A percentile compares a stretch with the other conserved stretches of the same genome.
These are phyloP conservation scores for Isochrysis galbana DNA, from an alignment of 78 protist genomes.

Conservation along the genomic window DNA sequence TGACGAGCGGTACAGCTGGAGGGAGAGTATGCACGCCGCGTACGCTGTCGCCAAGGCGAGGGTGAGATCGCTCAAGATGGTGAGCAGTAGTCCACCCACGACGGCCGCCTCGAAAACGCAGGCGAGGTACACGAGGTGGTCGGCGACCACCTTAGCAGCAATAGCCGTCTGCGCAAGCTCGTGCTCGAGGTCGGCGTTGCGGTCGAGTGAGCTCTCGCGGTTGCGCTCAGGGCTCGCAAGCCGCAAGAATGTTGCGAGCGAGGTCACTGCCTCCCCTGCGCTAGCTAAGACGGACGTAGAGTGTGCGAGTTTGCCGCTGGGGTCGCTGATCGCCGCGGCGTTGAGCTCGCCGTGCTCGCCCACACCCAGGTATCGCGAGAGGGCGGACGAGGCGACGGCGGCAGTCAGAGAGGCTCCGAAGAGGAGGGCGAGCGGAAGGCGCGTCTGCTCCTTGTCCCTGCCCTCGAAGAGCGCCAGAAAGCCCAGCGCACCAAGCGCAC, in stretches of 20 bases:
- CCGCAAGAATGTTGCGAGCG: too few species aligned
- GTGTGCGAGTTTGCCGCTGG: too few species aligned
- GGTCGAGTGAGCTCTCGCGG: too few species aligned
- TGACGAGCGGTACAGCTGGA: not conserved
- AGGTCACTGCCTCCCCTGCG: too few species aligned
- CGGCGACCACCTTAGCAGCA: not conserved
- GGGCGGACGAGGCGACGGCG: not conserved
- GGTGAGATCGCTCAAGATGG: not conserved
- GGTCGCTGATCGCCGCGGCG: too few species aligned
- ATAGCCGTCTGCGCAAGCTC: not conserved
- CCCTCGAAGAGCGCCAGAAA: not conserved
- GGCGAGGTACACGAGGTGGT: not conserved
- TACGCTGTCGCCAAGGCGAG: not conserved
- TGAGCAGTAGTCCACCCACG: not conserved
- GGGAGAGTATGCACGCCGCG: not conserved
- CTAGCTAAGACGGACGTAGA: too few species aligned
- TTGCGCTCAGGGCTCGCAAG: too few species aligned
- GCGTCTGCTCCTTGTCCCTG: not conserved
- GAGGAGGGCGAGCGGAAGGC: not conserved
- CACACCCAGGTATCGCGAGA: not conserved
- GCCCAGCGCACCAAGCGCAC: not conserved
- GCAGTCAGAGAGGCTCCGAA: not conserved
- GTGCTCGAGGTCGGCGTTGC: too few species aligned
- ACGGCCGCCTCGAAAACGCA: not conserved
- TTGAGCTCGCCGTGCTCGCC: too few species aligned